Percentiles rank a stretch among this genome's conserved stretches.
Evolutionary conservation across 129 eudicot genomes (phyloP).

Genomic region (Saussurea involucrata): DNA sequence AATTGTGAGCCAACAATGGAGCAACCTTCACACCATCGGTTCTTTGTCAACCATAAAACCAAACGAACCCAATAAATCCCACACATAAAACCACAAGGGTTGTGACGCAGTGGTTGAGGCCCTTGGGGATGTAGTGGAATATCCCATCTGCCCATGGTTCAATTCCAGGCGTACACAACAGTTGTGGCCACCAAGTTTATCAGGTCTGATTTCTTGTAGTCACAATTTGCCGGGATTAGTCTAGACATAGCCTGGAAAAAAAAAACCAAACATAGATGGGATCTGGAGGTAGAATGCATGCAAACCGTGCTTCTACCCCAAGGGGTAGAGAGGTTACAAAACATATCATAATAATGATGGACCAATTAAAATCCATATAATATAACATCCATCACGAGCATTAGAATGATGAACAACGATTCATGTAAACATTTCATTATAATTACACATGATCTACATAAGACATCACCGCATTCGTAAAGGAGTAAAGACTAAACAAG

Average conservation of each 20-base stretch:
- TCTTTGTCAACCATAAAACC: neutral
- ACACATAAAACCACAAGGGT: no score
- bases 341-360: neutral
- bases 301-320: no score
- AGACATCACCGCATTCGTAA: neutral
- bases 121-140: no score
- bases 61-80: neutral
- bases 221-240: no score
- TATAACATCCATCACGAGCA: neutral
- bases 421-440: constrained; percentile 4
- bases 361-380: neutral
- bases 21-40: neutral
- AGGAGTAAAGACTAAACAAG: neutral
- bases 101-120: no score
- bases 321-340: neutral
- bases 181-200: no score
- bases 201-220: no score
- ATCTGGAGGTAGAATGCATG: neutral
- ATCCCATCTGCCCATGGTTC: no score
- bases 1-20: neutral
- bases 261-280: no score
- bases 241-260: no score
- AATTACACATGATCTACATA: neutral
- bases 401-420: neutral
- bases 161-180: no score